phyloP scores from a whole-genome alignment of 1,284 basidiomycete species.

The Sporisorium graminicola region DNA sequence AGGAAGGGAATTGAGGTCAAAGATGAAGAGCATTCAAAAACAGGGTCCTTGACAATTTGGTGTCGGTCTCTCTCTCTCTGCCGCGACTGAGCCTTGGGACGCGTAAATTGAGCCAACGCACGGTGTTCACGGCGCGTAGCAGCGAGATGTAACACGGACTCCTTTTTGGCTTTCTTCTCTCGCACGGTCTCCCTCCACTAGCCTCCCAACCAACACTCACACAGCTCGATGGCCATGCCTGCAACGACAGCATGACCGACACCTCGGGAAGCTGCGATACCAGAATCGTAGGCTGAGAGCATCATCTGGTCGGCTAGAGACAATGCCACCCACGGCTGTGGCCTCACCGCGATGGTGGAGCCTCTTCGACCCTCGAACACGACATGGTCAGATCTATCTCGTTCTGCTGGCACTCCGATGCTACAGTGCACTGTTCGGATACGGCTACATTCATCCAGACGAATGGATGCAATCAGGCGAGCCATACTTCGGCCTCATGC shows the following conservation, averaged over 20 bases:
- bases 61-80: constrained; percentile 21
- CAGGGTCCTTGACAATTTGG: background rate
- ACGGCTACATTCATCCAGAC: constrained; percentile 69
- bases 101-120: constrained; percentile 41
- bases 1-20: too few species aligned
- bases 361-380: constrained; percentile 21
- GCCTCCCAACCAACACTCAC: background rate
- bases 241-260: background rate
- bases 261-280: background rate
- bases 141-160: constrained; percentile 1
- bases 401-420: constrained; percentile 56
- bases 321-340: background rate
- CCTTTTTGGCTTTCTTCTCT: constrained; percentile 3
- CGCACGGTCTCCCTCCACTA: constrained; percentile 17
- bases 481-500: constrained; percentile 36
- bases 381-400: constrained; percentile 34
- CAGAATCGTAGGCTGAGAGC: background rate
- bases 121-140: background rate
- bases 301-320: background rate
- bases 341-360: constrained; percentile 4
- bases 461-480: constrained; percentile 70
- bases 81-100: constrained; percentile 12
- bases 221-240: too few species aligned
- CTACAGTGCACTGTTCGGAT: constrained; percentile 57
- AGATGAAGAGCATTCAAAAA: background rate